Base-by-base conservation (phyloP, 2,329 filamentous ascomycete species). In the Coleophoma cylindrospora region DNA sequence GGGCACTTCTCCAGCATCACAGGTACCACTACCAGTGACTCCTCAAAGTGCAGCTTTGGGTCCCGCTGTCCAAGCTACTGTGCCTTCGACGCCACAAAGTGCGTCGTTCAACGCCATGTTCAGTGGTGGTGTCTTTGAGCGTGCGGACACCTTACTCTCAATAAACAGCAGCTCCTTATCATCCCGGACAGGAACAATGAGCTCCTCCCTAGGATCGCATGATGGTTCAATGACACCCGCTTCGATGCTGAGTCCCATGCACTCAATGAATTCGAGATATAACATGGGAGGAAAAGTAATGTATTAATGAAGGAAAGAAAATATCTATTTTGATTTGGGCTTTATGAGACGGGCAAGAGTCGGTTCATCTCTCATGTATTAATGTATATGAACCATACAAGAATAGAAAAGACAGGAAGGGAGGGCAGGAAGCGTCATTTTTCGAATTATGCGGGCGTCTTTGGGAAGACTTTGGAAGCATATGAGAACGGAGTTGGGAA, bases 31-130 rank as follows among this genome's bases (percentile, higher is more conserved):
- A 36, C 91, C 91, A 9, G 90, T 94, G 61, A 96, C 91, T 1
- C 91, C 92, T 8, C 79, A 96, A 54, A 94, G 89, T 60, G 91
- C 91, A 14, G 91, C 91, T 1, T 75, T 96, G 5, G 92, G 91
- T 0, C 90, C 91, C 6, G 91, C 91, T 17, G 89, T 91, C 49
- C 91, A 95, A 68, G 91, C 91, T 1, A 96, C 90, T 0, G 85
- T 96, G 11, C 87, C 89, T 4, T 88, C 80, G 3, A 89, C 83
- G 0, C 82, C 83, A 10, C 60, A 64, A 22, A 63, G 57, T 27
- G 60, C 57, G 10, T 52, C 62, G 2, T 66, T 61, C 44, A 57
- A 55, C 34, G 47, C 52, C 8, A 62, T 64, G 55, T 65, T 65
- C 40, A 60, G 47, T 48, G 58, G 62, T 19, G 61, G 61, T 43